phyloP scores from a whole-genome alignment of 371 early-diverging fungal species.

The Apophysomyces ossiformis region DNA sequence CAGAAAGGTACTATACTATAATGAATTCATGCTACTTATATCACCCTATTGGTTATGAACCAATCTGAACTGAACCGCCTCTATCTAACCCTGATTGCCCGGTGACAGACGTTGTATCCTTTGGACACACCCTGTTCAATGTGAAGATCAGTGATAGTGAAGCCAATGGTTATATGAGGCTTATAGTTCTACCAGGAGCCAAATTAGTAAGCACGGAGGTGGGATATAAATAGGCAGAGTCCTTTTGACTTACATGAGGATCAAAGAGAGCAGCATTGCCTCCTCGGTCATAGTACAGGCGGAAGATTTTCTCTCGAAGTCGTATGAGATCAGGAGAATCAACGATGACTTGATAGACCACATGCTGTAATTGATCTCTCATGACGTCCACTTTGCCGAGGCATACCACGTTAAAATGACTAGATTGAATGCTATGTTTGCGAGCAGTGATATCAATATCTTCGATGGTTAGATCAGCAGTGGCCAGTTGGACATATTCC shows the following conservation, averaged over 20 bases:
- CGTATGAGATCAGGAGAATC: conserved; percentile 37
- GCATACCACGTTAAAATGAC: conserved; percentile 62
- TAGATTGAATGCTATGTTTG: conserved; percentile 57
- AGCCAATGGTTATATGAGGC: conserved; percentile 82
- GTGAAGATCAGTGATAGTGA: conserved; percentile 66
- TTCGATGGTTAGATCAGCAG: conserved; percentile 69
- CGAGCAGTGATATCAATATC: conserved; percentile 70
- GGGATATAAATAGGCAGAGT: neutral
- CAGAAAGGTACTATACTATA: too few species aligned
- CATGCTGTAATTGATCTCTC: conserved; percentile 26
- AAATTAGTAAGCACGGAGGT: neutral
- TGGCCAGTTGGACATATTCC: conserved; percentile 65
- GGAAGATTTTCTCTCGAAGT: conserved; percentile 58
- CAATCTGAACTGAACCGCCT: too few species aligned
- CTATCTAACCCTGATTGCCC: conserved; percentile 9
- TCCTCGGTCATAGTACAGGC: conserved; percentile 53
- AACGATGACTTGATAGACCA: conserved; percentile 53
- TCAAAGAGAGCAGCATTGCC: conserved; percentile 67
- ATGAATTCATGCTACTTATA: too few species aligned
- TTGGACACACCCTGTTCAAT: conserved; percentile 75
- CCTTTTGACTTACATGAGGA: conserved; percentile 37
- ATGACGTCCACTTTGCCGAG: conserved; percentile 64
- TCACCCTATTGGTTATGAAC: too few species aligned
- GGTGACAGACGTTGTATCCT: conserved; percentile 71
- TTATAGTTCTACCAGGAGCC: conserved; percentile 48